Conservation (phyloP, 2,329 filamentous ascomycete species). For the Colletotrichum somersetense region DNA sequence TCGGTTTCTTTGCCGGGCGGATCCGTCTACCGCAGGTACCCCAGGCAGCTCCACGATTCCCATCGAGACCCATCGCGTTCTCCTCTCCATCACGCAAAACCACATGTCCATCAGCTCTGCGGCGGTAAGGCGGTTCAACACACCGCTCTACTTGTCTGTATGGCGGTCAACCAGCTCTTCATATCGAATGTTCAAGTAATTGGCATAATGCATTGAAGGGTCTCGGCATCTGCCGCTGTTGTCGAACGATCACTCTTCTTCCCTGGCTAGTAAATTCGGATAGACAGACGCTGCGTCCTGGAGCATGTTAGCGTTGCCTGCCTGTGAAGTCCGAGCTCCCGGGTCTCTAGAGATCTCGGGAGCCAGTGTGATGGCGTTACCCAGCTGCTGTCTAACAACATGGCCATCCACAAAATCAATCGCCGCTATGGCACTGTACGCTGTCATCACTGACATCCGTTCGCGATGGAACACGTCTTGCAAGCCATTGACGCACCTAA, state of each 20-base stretch:
- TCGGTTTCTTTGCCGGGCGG: conserved; percentile 12
- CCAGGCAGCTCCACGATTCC: conserved; percentile 30
- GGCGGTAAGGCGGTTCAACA: conserved; percentile 6
- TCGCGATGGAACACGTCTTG: conserved; percentile 10
- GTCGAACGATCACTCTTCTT: background rate
- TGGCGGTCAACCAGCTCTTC: conserved; percentile 28
- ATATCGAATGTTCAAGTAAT: background rate
- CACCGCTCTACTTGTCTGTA: conserved; percentile 24
- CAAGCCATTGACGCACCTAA: conserved; percentile 35
- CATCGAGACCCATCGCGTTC: conserved; percentile 2
- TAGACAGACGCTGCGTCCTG: conserved; percentile 13
- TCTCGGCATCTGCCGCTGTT: conserved; percentile 22
- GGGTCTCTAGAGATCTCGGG: conserved; percentile 8
- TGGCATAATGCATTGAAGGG: background rate
- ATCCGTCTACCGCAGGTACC: conserved; percentile 24
- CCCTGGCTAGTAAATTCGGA: conserved; percentile 14
- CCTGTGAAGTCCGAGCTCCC: conserved; percentile 10
- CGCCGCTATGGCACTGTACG: background rate
- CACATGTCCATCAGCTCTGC: conserved; percentile 5
- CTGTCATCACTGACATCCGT: conserved; percentile 21
- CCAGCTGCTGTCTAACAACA: conserved; percentile 4
- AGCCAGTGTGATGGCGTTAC: conserved; percentile 17
- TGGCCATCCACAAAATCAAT: background rate
- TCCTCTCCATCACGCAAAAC: conserved; percentile 21
- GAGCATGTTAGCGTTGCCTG: background rate